A percentile compares a stretch with the other conserved stretches of the same genome.
These are phyloP conservation scores for Mycena olivaceomarginata DNA, from an alignment of 768 basidiomycete species.

Conservation along the genomic window DNA sequence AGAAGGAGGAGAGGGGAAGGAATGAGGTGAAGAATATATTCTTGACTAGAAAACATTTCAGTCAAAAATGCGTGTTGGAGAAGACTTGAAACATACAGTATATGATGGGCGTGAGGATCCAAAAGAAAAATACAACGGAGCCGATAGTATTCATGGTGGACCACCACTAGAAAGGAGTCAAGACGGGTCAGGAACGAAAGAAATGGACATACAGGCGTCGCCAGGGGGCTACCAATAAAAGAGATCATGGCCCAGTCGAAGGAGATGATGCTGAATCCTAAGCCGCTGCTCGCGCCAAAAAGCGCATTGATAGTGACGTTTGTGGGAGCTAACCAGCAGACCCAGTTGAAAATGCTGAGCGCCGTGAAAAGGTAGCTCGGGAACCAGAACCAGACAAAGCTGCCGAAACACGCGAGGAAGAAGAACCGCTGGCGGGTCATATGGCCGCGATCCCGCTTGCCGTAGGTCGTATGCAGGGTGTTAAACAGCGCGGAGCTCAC, in stretches of 20 bases:
- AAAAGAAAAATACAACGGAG: conserved; percentile 81
- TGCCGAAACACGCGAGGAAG: conserved; percentile 72
- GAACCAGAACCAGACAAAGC: conserved; percentile 85
- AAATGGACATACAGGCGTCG: conserved; percentile 78
- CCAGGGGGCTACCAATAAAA: conserved; percentile 84
- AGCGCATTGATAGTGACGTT: conserved; percentile 82
- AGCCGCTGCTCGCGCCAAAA: conserved; percentile 82
- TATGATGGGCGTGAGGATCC: conserved; percentile 83
- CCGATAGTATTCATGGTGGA: conserved; percentile 83
- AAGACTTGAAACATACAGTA: conserved; percentile 73
- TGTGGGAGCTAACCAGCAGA: conserved; percentile 92
- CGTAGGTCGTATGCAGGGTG: conserved; percentile 87
- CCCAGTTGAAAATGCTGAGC: conserved; percentile 91
- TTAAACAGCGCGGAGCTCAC: conserved; percentile 91
- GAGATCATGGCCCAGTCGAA: conserved; percentile 93
- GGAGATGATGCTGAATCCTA: conserved; percentile 89
- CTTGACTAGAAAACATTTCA: conserved; percentile 66
- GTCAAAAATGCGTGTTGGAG: background rate
- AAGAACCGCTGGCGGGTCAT: conserved; percentile 91
- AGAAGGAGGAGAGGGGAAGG: conserved; percentile 82
- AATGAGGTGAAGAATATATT: conserved; percentile 82
- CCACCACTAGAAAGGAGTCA: conserved; percentile 80
- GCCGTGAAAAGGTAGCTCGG: conserved; percentile 92
- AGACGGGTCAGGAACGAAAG: background rate
- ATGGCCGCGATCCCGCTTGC: conserved; percentile 79